These are phyloP conservation scores for Nidularia pulvinata DNA, from an alignment of 768 basidiomycete species.

Conservation along the genomic window DNA sequence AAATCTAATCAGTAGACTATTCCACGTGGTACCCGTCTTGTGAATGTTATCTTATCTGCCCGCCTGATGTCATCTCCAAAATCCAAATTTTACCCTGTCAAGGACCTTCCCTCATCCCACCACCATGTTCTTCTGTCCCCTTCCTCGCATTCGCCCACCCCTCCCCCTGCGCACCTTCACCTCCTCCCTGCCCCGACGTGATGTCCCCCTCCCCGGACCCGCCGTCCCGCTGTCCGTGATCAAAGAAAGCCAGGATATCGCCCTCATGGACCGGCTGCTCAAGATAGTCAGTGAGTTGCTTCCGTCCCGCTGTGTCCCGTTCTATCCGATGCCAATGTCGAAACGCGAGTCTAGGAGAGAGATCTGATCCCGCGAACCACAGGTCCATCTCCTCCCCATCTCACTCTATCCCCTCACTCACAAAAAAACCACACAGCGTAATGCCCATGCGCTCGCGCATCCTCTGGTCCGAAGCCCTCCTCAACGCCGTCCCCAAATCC, in stretches of 20 bases:
- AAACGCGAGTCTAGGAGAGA: conserved; percentile 44
- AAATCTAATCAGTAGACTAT: too few species aligned
- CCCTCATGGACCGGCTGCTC: conserved; percentile 54
- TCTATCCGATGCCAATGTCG: conserved; percentile 1
- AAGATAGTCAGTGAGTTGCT: conserved; percentile 52
- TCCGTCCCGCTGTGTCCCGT: not conserved
- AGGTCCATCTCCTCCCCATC: conserved; percentile 29
- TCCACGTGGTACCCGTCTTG: too few species aligned
- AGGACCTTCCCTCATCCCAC: not conserved
- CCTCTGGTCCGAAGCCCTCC: conserved; percentile 60
- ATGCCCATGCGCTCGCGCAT: conserved; percentile 52
- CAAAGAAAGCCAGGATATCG: conserved; percentile 60
- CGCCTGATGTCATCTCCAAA: too few species aligned
- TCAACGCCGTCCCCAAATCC: conserved; percentile 27
- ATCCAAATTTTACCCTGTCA: too few species aligned
- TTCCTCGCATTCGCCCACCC: not conserved
- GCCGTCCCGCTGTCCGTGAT: conserved; percentile 24
- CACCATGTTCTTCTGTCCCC: not conserved
- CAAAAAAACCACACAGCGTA: conserved; percentile 29
- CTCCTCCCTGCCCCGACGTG: not conserved
- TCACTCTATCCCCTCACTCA: not conserved
- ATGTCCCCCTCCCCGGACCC: not conserved
- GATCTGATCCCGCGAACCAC: conserved; percentile 51
- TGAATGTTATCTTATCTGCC: too few species aligned
- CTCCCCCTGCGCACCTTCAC: not conserved